Evolutionary conservation across 1,284 basidiomycete species (phyloP).

Genomic region (Puccinia coronata): DNA sequence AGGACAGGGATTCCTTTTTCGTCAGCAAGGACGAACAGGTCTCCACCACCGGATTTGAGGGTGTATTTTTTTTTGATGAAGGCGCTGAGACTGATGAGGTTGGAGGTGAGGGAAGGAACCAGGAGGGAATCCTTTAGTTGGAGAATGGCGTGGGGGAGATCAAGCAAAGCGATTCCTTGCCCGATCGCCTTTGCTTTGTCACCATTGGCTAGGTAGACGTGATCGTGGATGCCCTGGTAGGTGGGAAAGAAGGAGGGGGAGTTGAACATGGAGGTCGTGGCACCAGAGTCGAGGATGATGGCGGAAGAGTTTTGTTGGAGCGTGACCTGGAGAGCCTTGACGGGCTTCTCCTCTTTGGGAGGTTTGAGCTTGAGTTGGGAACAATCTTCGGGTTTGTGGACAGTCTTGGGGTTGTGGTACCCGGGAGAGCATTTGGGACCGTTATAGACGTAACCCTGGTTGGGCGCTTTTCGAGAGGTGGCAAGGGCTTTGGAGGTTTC

Average conservation of each 20-base stretch:
- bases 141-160: constrained; percentile 12
- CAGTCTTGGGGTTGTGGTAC: no score
- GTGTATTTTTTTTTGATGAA: constrained; percentile 11
- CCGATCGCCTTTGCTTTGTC: neutral
- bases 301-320: neutral
- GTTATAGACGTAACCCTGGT: no score
- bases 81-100: no score
- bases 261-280: no score
- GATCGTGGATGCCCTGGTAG: no score
- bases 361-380: constrained; percentile 6
- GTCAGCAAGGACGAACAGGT: neutral
- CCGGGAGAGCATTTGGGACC: no score
- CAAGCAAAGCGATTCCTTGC: neutral
- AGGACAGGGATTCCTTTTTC: neutral
- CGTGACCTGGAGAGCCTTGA: neutral
- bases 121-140: neutral
- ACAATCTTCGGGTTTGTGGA: neutral
- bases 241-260: neutral
- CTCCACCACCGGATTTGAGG: no score
- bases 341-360: constrained; percentile 17
- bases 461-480: no score
- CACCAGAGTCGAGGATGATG: constrained; percentile 14
- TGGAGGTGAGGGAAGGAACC: no score
- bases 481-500: neutral
- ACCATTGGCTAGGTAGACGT: no score